A percentile compares a stretch with the other conserved stretches of the same genome.
These are phyloP conservation scores for Auricularia sp. DNA, from an alignment of 768 basidiomycete species.

Conservation along the genomic window DNA sequence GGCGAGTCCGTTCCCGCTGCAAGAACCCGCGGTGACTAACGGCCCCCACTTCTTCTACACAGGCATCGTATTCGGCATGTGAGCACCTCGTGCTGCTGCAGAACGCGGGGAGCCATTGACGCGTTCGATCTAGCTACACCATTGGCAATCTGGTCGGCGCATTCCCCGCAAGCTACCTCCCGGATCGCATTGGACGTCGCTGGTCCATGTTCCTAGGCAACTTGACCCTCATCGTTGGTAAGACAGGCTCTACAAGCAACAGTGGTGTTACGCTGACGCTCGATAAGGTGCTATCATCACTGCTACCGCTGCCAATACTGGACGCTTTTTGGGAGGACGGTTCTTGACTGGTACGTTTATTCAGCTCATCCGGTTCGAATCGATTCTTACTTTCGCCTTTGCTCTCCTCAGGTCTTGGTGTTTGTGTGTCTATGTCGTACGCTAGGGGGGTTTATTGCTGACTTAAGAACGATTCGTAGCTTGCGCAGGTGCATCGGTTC, in stretches of 20 bases:
- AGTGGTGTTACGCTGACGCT: no score
- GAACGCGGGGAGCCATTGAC: background rate
- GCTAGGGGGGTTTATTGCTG: background rate
- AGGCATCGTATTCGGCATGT: slow-evolving; percentile 46
- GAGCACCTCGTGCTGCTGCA: slow-evolving; percentile 25
- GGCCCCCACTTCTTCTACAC: background rate
- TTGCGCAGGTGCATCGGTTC: slow-evolving; percentile 19
- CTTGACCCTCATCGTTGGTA: slow-evolving; percentile 31
- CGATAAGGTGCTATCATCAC: slow-evolving; percentile 28
- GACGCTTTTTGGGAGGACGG: slow-evolving; percentile 36
- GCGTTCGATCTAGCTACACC: background rate
- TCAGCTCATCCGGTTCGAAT: no score
- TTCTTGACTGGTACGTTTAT: slow-evolving; percentile 35
- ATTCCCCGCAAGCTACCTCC: background rate
- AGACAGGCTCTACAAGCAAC: no score
- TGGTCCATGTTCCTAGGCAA: slow-evolving; percentile 43
- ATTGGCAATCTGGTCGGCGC: slow-evolving; percentile 1
- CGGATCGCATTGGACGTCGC: slow-evolving; percentile 20
- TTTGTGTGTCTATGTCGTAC: background rate
- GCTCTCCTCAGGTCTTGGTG: background rate
- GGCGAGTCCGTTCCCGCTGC: slow-evolving; percentile 10
- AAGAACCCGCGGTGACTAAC: background rate
- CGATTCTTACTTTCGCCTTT: background rate
- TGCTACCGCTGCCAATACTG: slow-evolving; percentile 33
- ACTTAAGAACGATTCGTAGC: background rate